These are phyloP conservation scores for Penicillium silybi DNA, from an alignment of 495 filamentous ascomycete species.

Conservation along the genomic window DNA sequence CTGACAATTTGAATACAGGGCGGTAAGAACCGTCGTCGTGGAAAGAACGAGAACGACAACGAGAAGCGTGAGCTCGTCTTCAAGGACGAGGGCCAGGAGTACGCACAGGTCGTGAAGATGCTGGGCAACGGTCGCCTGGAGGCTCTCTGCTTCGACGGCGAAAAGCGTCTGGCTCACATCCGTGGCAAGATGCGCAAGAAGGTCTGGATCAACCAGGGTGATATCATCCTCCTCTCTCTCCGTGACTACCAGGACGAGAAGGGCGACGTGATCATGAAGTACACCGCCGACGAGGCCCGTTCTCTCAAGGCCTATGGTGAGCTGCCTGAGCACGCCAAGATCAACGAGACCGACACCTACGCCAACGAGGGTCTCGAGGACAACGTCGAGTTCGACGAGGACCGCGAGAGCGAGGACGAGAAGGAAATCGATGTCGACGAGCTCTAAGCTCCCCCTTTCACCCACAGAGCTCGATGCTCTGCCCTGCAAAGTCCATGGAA, in stretches of 20 bases:
- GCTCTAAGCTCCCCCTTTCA: conserved; percentile 41
- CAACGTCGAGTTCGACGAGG: conserved; percentile 60
- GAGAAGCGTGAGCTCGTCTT: conserved; percentile 98
- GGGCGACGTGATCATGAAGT: conserved; percentile 98
- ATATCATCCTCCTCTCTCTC: conserved; percentile 95
- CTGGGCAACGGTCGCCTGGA: conserved; percentile 95
- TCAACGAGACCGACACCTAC: conserved; percentile 98
- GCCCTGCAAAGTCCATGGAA: conserved; percentile 36
- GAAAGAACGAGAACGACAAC: conserved; percentile 99
- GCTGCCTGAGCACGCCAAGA: conserved; percentile 95
- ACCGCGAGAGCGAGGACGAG: conserved; percentile 53
- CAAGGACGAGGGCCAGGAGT: conserved; percentile 99
- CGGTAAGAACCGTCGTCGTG: conserved; percentile 96
- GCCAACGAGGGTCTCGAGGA: conserved; percentile 58
- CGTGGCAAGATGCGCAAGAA: conserved; percentile 96
- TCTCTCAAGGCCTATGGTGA: conserved; percentile 94
- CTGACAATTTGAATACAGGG: conserved; percentile 56
- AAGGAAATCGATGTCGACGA: conserved; percentile 60
- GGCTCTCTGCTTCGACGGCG: conserved; percentile 95
- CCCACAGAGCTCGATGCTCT: conserved; percentile 29
- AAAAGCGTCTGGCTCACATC: conserved; percentile 52
- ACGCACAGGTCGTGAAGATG: conserved; percentile 98
- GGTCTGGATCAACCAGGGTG: conserved; percentile 98
- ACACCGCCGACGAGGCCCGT: conserved; percentile 94
- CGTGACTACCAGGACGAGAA: conserved; percentile 99